Evolutionary conservation across 805 yeast genomes (phyloP), one percentile per base, ranked within the genome.

Genomic region (Phaffomyces antillensis): DNA sequence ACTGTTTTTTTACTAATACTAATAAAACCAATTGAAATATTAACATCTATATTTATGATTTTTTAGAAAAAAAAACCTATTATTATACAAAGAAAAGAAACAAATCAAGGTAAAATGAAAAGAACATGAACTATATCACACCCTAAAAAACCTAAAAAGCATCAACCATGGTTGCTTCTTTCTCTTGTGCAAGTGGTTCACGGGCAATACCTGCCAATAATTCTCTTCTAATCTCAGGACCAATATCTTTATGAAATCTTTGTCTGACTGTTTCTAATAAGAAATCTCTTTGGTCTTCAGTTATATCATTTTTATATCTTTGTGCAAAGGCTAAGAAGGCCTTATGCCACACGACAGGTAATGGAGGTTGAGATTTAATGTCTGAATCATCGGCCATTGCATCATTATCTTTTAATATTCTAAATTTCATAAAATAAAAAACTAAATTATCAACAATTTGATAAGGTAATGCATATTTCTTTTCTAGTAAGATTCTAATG

Each of bases 331-430:
- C 83, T 46, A 93, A 72, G 60, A 93, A 85, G 3, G 97, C 91
- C 64, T 91, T 95, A 64, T 95, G 98, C 98, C 99, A 93, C 33
- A 91, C 91, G 16, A 93, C 86, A 8, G 99, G 98, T 60, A 93
- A 73, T 41, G 24, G 80, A 11, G 52, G 56, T 41, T 58, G 54
- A 49, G 52, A 51, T 41, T 71, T 64, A 17, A 12, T 18, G 13
- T 66, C 66, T 45, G 73, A 64, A 40, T 66, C 66, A 40, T 66
- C 68, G 55, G 64, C 65, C 49, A 62, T 60, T 57, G 49, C 47
- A n/a, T 52, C 52, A 13, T 39, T 31, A 38, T 69, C 70, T 38
- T 67, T 64, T 18, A 82, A 71, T 36, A 75, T 71, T 70, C 97
- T 77, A 66, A 93, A 93, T 56, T 88, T 76, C 85, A 91, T 84